A percentile compares a stretch with the other conserved stretches of the same genome.
These are phyloP conservation scores for Luffa aegyptiaca DNA, from an alignment of 306 rosid genomes.

Conservation along the genomic window DNA sequence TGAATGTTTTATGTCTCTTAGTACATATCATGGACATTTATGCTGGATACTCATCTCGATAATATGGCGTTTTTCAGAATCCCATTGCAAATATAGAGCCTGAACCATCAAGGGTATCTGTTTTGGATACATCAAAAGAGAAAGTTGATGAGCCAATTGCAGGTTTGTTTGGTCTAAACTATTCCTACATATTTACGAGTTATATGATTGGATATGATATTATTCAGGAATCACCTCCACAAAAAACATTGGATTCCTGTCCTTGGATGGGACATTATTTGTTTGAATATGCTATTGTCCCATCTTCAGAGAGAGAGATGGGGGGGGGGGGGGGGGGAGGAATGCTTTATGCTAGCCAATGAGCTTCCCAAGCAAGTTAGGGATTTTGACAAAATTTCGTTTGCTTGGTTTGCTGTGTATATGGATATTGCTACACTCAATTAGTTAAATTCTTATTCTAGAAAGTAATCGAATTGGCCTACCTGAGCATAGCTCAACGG, in stretches of 20 bases:
- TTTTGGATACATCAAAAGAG: conserved; percentile 55
- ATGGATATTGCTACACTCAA: background rate
- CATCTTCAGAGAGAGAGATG: background rate
- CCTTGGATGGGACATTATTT: background rate
- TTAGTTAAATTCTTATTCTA: background rate
- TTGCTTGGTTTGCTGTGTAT: background rate
- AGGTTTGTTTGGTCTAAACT: conserved; percentile 27
- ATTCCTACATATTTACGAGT: background rate
- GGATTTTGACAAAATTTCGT: background rate
- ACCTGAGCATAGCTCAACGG: background rate
- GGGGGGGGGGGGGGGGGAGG: background rate
- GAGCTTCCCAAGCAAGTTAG: background rate
- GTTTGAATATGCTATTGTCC: background rate
- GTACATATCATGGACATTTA: background rate
- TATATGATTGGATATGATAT: background rate
- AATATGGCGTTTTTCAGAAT: conserved; percentile 25
- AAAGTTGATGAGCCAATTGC: conserved; percentile 29
- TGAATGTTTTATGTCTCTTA: background rate
- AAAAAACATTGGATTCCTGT: background rate
- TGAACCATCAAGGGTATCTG: conserved; percentile 48
- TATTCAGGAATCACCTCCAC: background rate
- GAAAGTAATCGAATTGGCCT: background rate
- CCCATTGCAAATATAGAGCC: conserved; percentile 29
- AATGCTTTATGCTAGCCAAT: background rate
- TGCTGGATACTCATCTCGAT: background rate